phyloP scores from a whole-genome alignment of 257 asterid species.

The Pogostemon cablin region DNA sequence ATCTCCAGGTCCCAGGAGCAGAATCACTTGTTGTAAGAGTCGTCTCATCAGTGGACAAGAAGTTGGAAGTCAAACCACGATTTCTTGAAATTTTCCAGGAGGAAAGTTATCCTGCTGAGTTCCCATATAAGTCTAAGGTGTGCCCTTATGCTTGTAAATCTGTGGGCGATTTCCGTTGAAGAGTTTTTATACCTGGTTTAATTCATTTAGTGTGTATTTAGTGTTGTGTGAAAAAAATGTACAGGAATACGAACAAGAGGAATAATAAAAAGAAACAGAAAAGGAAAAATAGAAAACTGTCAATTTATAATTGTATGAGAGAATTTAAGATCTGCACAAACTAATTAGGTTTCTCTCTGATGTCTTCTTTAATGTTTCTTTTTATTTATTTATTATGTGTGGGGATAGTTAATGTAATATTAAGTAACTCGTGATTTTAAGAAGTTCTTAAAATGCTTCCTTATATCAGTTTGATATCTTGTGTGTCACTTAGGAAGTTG shows the following conservation, averaged over 20 bases:
- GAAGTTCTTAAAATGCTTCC: slow-evolving; percentile 13
- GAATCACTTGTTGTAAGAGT: slow-evolving; percentile 93
- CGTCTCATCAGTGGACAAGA: slow-evolving; percentile 97
- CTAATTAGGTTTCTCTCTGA: neutral
- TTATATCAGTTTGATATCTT: slow-evolving; percentile 18
- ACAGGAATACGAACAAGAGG: slow-evolving; percentile 12
- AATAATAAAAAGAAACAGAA: too few species aligned
- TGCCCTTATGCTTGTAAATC: slow-evolving; percentile 31
- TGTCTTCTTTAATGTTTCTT: slow-evolving; percentile 1
- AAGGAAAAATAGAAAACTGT: neutral
- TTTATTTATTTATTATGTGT: slow-evolving; percentile 5
- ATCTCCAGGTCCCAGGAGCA: slow-evolving; percentile 88
- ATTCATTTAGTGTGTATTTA: slow-evolving; percentile 16
- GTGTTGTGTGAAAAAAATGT: slow-evolving; percentile 5
- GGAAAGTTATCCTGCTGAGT: slow-evolving; percentile 84
- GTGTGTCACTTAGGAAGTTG: slow-evolving; percentile 13
- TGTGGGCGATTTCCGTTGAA: slow-evolving; percentile 9
- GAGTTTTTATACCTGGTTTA: slow-evolving; percentile 20
- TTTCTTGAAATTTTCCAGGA: slow-evolving; percentile 95
- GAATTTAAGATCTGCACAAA: slow-evolving; percentile 9
- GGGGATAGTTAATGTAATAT: neutral
- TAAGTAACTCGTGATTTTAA: neutral
- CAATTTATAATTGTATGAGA: slow-evolving; percentile 9
- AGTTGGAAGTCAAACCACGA: slow-evolving; percentile 89
- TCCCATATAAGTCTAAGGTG: slow-evolving; percentile 94